These are phyloP conservation scores for Lichtheimia ramosa DNA, from an alignment of 371 early-diverging fungal genomes.

Conservation along the genomic window DNA sequence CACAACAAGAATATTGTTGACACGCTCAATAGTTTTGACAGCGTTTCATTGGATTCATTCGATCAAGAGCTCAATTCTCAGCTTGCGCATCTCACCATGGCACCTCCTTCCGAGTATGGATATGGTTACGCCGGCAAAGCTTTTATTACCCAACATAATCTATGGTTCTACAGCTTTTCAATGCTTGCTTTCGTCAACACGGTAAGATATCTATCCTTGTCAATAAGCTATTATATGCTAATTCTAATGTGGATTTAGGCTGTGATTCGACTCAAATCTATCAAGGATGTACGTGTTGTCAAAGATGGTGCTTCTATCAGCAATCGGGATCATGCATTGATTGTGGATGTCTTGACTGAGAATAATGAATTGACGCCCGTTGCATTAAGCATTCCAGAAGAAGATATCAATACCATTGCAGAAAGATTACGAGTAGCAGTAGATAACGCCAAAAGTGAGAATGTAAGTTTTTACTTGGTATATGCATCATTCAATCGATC, in stretches of 20 bases:
- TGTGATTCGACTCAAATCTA: conserved; percentile 32
- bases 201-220: conserved; percentile 12
- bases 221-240: neutral
- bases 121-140: conserved; percentile 41
- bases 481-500: neutral
- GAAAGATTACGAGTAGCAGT: conserved; percentile 36
- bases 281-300: conserved; percentile 23
- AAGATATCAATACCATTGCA: conserved; percentile 25
- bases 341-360: conserved; percentile 10
- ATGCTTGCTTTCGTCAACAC: conserved; percentile 36
- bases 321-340: conserved; percentile 8
- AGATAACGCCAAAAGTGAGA: conserved; percentile 28
- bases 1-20: neutral
- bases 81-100: neutral
- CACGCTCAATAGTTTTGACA: neutral
- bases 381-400: conserved; percentile 2
- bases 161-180: conserved; percentile 47
- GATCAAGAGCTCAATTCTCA: neutral
- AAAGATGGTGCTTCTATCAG: conserved; percentile 2
- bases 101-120: conserved; percentile 22
- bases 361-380: conserved; percentile 12
- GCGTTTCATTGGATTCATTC: neutral
- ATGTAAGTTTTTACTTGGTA: conserved; percentile 12
- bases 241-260: conserved; percentile 14
- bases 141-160: conserved; percentile 36